Conservation (phyloP, 2,329 filamentous ascomycete genomes). For the Fusarium beomiforme region DNA sequence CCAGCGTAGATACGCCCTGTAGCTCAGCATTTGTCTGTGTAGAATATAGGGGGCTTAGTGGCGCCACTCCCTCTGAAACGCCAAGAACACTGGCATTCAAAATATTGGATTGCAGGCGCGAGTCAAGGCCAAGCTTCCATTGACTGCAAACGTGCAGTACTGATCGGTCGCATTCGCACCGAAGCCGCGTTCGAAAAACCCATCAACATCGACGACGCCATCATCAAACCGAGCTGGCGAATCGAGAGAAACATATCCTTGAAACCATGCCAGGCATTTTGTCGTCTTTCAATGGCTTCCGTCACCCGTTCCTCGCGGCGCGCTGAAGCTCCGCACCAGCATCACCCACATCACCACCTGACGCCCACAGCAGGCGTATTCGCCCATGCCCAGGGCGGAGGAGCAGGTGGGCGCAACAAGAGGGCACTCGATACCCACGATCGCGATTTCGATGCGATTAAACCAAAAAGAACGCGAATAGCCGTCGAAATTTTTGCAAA, state of each 20-base stretch:
- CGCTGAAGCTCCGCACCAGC: constrained; percentile 57
- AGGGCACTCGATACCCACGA: constrained; percentile 57
- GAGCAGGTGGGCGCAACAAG: constrained; percentile 55
- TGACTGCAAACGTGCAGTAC: constrained; percentile 31
- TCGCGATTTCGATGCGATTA: constrained; percentile 56
- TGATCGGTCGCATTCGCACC: constrained; percentile 39
- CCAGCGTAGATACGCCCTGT: constrained; percentile 20
- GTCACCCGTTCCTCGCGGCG: constrained; percentile 62
- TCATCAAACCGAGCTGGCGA: constrained; percentile 40
- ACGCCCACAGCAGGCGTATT: constrained; percentile 46
- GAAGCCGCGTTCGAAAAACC: constrained; percentile 41
- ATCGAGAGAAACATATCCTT: constrained; percentile 35
- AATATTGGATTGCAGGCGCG: constrained; percentile 19
- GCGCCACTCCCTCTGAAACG: constrained; percentile 17
- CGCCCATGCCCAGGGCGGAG: constrained; percentile 47
- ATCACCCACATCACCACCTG: constrained; percentile 47
- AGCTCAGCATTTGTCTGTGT: constrained; percentile 5
- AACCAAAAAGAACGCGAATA: constrained; percentile 62
- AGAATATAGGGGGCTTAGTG: constrained; percentile 20
- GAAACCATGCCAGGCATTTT: constrained; percentile 52
- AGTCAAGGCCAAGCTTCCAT: constrained; percentile 16
- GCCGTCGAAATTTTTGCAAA: constrained; percentile 61
- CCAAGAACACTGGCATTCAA: constrained; percentile 13
- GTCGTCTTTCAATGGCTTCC: constrained; percentile 59
- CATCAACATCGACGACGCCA: constrained; percentile 42